Evolutionary conservation across 768 basidiomycete genomes (phyloP).

Genomic region (Suillus sp.): DNA sequence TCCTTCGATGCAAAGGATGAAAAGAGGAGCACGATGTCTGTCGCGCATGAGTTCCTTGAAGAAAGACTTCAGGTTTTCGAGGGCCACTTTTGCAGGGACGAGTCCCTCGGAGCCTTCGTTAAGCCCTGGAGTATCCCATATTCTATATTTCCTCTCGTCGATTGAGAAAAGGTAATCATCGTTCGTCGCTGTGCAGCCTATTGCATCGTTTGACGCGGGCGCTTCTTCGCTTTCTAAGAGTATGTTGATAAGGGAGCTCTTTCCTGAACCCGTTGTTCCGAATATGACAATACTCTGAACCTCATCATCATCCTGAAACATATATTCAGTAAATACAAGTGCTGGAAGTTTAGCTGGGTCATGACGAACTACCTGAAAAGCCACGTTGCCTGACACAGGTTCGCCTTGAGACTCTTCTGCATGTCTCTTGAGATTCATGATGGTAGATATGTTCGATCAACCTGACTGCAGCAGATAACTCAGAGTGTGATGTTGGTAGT

Average conservation of each 20-base stretch:
- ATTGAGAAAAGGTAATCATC: conserved; percentile 27
- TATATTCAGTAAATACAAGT: neutral
- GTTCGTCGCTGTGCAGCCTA: conserved; percentile 30
- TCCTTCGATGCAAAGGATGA: neutral
- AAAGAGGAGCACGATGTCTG: neutral
- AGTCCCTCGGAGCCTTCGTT: conserved; percentile 24
- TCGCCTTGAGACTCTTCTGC: neutral
- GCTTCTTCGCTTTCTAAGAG: neutral
- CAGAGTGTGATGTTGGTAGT: neutral
- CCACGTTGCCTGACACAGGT: neutral
- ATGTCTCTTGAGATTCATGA: neutral
- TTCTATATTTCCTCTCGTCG: conserved; percentile 31
- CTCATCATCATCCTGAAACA: neutral
- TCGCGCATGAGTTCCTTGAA: conserved; percentile 25
- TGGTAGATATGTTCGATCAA: neutral
- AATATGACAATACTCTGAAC: neutral
- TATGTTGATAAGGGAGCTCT: conserved; percentile 1
- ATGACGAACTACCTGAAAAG: neutral
- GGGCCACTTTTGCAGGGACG: conserved; percentile 27
- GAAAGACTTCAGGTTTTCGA: conserved; percentile 26
- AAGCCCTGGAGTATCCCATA: conserved; percentile 34
- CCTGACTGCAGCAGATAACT: neutral
- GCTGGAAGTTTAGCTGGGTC: neutral
- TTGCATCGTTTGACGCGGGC: conserved; percentile 24
- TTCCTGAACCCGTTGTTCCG: neutral